Evolutionary conservation across 108 stramenopile species (phyloP).

Genomic region (Pseudonitzschia pungens): DNA sequence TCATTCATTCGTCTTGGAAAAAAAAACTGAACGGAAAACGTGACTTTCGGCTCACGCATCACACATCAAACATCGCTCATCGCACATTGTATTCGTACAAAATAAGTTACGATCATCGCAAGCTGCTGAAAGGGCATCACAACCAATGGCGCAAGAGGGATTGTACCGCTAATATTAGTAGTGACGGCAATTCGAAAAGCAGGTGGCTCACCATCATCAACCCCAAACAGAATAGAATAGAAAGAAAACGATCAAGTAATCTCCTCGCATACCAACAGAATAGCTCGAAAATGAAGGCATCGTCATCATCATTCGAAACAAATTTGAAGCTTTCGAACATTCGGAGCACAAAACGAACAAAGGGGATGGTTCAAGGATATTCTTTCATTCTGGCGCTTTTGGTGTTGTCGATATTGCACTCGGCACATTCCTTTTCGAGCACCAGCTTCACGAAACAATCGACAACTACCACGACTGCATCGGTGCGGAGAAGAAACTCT

Average conservation of each 20-base stretch:
- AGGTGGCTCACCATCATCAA: background rate
- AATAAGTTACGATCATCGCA: background rate
- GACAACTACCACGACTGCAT: background rate
- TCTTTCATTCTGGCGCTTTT: background rate
- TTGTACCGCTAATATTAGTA: background rate
- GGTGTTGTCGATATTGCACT: background rate
- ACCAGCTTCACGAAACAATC: background rate
- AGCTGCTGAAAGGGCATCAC: background rate
- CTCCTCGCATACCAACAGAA: background rate
- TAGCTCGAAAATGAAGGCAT: background rate
- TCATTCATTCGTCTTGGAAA: background rate
- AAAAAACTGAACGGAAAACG: background rate
- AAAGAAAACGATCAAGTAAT: background rate
- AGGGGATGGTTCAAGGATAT: background rate
- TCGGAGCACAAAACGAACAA: background rate
- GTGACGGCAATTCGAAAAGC: background rate
- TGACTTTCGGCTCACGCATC: background rate
- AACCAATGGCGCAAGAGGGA: background rate
- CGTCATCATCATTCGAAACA: background rate
- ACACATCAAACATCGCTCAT: background rate
- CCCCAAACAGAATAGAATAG: background rate
- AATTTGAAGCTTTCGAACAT: background rate
- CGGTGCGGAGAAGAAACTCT: background rate
- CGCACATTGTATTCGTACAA: too few relatives aligned
- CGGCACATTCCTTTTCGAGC: conserved; percentile 1